Evolutionary conservation across 2,329 filamentous ascomycete species (phyloP).

Genomic region (Trichocomaceae sp.): DNA sequence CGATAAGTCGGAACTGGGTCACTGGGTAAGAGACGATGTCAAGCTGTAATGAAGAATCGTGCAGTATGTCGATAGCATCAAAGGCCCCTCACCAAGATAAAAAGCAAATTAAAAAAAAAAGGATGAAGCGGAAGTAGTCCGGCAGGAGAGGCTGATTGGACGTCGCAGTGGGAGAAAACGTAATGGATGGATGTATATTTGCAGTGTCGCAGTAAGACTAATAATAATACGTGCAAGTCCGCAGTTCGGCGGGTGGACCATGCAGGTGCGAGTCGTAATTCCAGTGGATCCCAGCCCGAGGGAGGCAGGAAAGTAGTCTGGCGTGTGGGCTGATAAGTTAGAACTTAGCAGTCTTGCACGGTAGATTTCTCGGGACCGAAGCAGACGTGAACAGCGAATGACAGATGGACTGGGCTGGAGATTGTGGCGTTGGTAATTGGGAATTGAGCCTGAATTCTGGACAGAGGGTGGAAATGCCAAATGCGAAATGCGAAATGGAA

Average conservation of each 20-base stretch:
- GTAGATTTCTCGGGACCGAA: conserved; percentile 1
- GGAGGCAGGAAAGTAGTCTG: background rate
- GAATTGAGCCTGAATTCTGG: background rate
- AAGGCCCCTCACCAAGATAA: background rate
- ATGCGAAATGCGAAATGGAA: background rate
- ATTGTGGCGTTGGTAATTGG: background rate
- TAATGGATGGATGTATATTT: conserved; percentile 3
- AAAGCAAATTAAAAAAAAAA: background rate
- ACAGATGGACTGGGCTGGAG: background rate
- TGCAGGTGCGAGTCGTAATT: conserved; percentile 4
- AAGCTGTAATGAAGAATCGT: background rate
- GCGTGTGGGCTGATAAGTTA: background rate
- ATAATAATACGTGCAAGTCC: background rate
- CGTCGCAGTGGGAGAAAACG: conserved; percentile 1
- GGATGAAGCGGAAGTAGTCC: conserved; percentile 1
- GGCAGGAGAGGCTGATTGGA: conserved; percentile 9
- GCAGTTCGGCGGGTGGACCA: conserved; percentile 1
- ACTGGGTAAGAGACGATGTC: background rate
- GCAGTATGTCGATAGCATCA: background rate
- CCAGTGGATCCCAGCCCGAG: conserved; percentile 1
- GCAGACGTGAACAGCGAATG: background rate
- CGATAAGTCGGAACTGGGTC: conserved; percentile 4
- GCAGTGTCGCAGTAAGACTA: background rate
- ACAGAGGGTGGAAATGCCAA: background rate
- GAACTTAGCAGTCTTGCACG: background rate